A percentile compares a stretch with the other conserved stretches of the same genome.
Evolutionary conservation across 2,329 filamentous ascomycete genomes (phyloP).

Genomic region (Claviceps spartinae): DNA sequence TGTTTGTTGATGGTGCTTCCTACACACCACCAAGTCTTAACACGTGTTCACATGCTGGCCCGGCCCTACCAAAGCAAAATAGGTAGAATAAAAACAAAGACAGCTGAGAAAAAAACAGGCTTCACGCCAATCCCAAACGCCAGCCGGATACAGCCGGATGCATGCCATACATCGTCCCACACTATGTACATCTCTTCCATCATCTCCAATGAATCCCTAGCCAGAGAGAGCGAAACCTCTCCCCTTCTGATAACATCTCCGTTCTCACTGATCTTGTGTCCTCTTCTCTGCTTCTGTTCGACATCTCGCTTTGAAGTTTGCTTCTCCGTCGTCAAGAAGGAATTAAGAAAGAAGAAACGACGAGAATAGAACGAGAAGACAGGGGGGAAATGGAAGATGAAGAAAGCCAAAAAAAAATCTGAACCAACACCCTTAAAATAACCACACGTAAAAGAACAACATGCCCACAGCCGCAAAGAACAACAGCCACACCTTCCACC

Average conservation of each 20-base stretch:
- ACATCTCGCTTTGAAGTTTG: no score
- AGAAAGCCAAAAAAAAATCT: neutral
- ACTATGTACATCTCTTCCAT: neutral
- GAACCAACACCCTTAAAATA: constrained; percentile 43
- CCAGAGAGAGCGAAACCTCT: neutral
- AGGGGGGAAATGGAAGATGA: neutral
- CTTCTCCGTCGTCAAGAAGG: no score
- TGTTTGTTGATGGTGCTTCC: no score
- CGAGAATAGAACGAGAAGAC: neutral
- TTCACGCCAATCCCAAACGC: neutral
- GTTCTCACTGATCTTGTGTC: neutral
- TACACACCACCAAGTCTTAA: no score
- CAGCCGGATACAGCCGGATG: neutral
- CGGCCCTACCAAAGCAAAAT: neutral
- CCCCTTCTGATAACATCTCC: neutral
- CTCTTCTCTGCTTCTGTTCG: neutral
- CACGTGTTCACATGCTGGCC: no score
- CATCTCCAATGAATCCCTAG: no score
- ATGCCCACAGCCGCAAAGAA: constrained; percentile 78
- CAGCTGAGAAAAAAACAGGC: neutral
- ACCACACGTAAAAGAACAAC: constrained; percentile 86
- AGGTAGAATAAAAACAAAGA: neutral
- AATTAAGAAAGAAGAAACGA: neutral
- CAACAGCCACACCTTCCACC: constrained; percentile 84
- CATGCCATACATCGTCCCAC: neutral